Percentiles rank a stretch among this genome's conserved stretches.
Conservation (phyloP, 2,329 filamentous ascomycete species). For the Polytolypa hystricis region DNA sequence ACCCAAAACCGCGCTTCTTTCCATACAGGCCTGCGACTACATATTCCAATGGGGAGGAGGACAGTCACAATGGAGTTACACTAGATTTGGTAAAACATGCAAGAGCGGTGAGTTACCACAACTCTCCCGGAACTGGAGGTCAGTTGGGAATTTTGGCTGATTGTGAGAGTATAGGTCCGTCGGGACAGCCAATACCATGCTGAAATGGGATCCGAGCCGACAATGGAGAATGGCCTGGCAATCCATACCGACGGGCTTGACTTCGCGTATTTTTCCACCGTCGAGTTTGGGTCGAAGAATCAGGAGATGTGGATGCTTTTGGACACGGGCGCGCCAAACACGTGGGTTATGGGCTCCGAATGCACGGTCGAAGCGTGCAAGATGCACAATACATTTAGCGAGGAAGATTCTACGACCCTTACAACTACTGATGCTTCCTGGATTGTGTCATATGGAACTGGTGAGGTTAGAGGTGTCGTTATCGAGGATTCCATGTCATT, state of each 20-base stretch:
- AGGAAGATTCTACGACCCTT: constrained; percentile 54
- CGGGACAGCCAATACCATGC: constrained; percentile 41
- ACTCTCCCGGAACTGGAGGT: too few relatives aligned
- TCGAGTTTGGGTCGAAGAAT: constrained; percentile 39
- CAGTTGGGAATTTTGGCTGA: not conserved
- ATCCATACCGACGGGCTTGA: constrained; percentile 45
- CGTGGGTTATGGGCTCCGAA: constrained; percentile 68
- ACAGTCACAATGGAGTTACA: too few relatives aligned
- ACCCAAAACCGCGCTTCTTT: constrained; percentile 7
- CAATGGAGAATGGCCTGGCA: constrained; percentile 36
- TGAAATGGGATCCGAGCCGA: constrained; percentile 28
- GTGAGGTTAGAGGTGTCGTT: constrained; percentile 56
- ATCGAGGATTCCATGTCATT: constrained; percentile 56
- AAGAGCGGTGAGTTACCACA: constrained; percentile 11
- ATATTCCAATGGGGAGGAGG: too few relatives aligned
- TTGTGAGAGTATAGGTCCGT: constrained; percentile 16
- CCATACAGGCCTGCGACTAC: constrained; percentile 1
- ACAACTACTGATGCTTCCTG: constrained; percentile 46
- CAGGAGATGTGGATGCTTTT: constrained; percentile 43
- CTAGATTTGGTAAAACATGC: constrained; percentile 29
- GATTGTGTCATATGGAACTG: constrained; percentile 64
- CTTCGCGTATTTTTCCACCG: constrained; percentile 42
- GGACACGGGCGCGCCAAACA: constrained; percentile 51
- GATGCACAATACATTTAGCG: constrained; percentile 59
- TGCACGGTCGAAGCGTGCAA: constrained; percentile 58